Conservation (phyloP, 1,139 yeast genomes). For the Pichiaceae sp. region DNA sequence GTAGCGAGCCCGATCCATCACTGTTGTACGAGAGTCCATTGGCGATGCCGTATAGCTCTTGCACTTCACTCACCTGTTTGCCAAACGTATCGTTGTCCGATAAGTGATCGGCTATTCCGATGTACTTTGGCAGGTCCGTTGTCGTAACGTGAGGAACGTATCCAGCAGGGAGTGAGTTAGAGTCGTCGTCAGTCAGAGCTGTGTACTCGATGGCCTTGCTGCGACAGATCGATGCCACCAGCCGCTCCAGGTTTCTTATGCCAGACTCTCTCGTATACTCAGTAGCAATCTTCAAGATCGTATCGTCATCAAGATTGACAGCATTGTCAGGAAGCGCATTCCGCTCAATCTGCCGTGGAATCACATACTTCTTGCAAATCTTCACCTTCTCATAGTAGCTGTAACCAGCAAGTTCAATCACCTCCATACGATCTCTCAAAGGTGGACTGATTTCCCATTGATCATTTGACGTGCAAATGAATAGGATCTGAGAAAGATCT, state of each 20-base stretch:
- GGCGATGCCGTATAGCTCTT: slow-evolving; percentile 62
- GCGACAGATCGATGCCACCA: slow-evolving; percentile 66
- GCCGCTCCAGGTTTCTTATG: slow-evolving; percentile 70
- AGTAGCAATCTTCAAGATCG: slow-evolving; percentile 53
- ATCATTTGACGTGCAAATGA: slow-evolving; percentile 88
- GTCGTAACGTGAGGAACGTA: slow-evolving; percentile 35
- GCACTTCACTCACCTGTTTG: slow-evolving; percentile 25
- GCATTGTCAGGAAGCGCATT: slow-evolving; percentile 49
- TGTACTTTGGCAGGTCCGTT: slow-evolving; percentile 33
- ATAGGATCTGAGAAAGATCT: slow-evolving; percentile 75
- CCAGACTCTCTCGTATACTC: slow-evolving; percentile 86
- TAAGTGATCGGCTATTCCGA: slow-evolving; percentile 34
- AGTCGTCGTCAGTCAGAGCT: slow-evolving; percentile 20
- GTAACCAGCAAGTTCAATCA: slow-evolving; percentile 74
- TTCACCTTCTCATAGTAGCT: slow-evolving; percentile 70
- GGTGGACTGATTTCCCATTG: slow-evolving; percentile 71
- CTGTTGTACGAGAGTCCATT: slow-evolving; percentile 86
- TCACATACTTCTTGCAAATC: slow-evolving; percentile 61
- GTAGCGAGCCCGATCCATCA: slow-evolving; percentile 79
- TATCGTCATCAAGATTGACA: slow-evolving; percentile 34
- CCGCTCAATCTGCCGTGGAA: slow-evolving; percentile 71
- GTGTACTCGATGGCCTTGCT: slow-evolving; percentile 76
- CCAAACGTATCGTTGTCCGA: slow-evolving; percentile 26
- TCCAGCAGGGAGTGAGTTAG: slow-evolving; percentile 6
- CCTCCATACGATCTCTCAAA: slow-evolving; percentile 78